These are phyloP conservation scores for Hypoxylon rickii DNA, from an alignment of 495 filamentous ascomycete genomes.

Conservation along the genomic window DNA sequence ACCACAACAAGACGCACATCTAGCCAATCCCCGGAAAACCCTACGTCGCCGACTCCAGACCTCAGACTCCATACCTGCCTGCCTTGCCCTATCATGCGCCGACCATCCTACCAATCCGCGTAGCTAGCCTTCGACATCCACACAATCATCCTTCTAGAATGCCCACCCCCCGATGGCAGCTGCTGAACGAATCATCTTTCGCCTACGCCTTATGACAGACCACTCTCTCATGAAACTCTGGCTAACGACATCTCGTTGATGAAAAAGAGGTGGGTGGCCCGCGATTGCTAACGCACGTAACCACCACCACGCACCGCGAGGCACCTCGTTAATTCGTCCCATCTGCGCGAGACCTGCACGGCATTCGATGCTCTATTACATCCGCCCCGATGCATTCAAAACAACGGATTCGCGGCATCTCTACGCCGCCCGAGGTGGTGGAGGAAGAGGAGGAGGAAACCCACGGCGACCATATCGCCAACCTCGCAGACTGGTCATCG, in stretches of 20 bases:
- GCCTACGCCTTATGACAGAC: slow-evolving; percentile 32
- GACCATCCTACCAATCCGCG: slow-evolving; percentile 19
- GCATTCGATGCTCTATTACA: slow-evolving; percentile 32
- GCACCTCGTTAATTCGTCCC: slow-evolving; percentile 17
- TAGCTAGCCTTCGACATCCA: slow-evolving; percentile 7
- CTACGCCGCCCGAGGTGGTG: slow-evolving; percentile 40
- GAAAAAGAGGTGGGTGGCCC: slow-evolving; percentile 30
- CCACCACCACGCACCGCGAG: not conserved
- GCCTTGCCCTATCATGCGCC: slow-evolving; percentile 30
- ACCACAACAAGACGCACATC: slow-evolving; percentile 5
- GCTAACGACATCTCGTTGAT: slow-evolving; percentile 16
- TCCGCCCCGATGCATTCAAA: slow-evolving; percentile 33
- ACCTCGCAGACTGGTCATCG: slow-evolving; percentile 43
- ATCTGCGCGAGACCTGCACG: slow-evolving; percentile 24
- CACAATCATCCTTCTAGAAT: slow-evolving; percentile 29
- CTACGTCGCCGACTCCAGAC: slow-evolving; percentile 14
- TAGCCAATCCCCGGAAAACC: slow-evolving; percentile 9
- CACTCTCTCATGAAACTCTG: slow-evolving; percentile 12
- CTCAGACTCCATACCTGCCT: slow-evolving; percentile 9
- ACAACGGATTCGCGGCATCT: slow-evolving; percentile 42
- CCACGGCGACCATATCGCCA: slow-evolving; percentile 35
- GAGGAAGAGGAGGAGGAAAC: slow-evolving; percentile 38
- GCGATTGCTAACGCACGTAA: slow-evolving; percentile 22
- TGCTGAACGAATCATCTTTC: slow-evolving; percentile 25
- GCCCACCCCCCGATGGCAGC: slow-evolving; percentile 34